A percentile compares a stretch with the other conserved stretches of the same genome.
phyloP scores from a whole-genome alignment of 495 filamentous ascomycete genomes.

The Lepidopterella palustris region DNA sequence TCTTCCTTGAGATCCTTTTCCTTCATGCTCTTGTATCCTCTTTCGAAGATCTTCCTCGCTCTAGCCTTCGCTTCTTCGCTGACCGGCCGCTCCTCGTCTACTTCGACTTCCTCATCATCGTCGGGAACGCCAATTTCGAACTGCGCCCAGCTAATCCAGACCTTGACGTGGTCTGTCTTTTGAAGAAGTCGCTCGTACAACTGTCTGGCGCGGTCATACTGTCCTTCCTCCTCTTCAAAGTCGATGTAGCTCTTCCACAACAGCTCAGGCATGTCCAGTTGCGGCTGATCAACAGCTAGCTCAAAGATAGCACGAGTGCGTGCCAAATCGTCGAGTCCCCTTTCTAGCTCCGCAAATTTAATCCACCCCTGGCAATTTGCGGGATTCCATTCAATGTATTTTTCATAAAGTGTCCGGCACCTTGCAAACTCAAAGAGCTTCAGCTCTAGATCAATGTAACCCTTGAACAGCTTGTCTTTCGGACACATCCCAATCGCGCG shows the following conservation, averaged over 20 bases:
- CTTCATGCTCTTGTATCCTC: conserved; percentile 83
- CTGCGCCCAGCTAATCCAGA: conserved; percentile 95
- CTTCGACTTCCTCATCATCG: conserved; percentile 50
- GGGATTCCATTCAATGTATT: conserved; percentile 84
- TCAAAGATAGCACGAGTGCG: conserved; percentile 89
- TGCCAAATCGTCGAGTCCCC: conserved; percentile 80
- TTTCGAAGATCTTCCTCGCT: conserved; percentile 76
- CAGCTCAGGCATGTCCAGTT: conserved; percentile 95
- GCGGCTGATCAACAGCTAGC: conserved; percentile 73
- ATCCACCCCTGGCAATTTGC: conserved; percentile 92
- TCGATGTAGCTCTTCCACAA: conserved; percentile 98
- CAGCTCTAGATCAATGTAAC: conserved; percentile 85
- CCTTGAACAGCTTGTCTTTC: conserved; percentile 90
- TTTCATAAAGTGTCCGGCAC: conserved; percentile 87
- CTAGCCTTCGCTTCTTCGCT: conserved; percentile 76
- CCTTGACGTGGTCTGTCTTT: conserved; percentile 96
- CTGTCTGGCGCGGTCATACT: conserved; percentile 72
- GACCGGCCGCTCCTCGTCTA: conserved; percentile 59
- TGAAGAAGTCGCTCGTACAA: conserved; percentile 87
- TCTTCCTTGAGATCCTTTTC: conserved; percentile 92
- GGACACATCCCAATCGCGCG: conserved; percentile 89
- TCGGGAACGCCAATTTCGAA: conserved; percentile 88
- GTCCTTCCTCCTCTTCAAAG: conserved; percentile 90
- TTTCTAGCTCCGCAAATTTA: conserved; percentile 85
- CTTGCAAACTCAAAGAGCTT: conserved; percentile 88